Evolutionary conservation across 768 basidiomycete species (phyloP).

Genomic region (Artomyces pyxidatus): DNA sequence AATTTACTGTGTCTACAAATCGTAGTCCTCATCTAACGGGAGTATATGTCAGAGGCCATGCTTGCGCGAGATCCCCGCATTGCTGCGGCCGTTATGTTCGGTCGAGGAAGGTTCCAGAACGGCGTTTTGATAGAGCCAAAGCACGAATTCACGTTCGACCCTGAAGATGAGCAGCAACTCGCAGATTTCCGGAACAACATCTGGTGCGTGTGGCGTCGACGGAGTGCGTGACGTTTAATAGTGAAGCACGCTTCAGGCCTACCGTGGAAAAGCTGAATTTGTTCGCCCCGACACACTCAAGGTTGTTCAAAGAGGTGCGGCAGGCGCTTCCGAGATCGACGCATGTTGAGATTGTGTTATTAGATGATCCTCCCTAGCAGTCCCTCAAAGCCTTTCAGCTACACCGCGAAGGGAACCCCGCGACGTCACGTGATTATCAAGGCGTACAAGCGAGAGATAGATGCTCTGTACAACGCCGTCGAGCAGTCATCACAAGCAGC

Average conservation of each 20-base stretch:
- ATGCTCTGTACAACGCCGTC: slow-evolving; percentile 27
- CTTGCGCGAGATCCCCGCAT: slow-evolving; percentile 23
- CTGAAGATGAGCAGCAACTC: slow-evolving; percentile 17
- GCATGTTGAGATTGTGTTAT: neutral
- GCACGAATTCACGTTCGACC: slow-evolving; percentile 18
- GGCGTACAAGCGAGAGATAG: slow-evolving; percentile 34
- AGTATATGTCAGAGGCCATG: slow-evolving; percentile 30
- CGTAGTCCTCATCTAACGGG: too few species aligned
- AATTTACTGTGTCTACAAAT: slow-evolving; percentile 10
- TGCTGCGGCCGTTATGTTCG: slow-evolving; percentile 25
- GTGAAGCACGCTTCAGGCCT: slow-evolving; percentile 25
- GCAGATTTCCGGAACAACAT: slow-evolving; percentile 18
- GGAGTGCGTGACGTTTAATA: neutral
- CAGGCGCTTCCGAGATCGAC: neutral
- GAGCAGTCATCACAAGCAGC: slow-evolving; percentile 26
- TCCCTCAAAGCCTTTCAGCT: slow-evolving; percentile 33
- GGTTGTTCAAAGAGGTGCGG: slow-evolving; percentile 38
- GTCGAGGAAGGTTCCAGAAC: slow-evolving; percentile 23
- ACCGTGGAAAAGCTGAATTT: slow-evolving; percentile 33
- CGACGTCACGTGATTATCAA: slow-evolving; percentile 29
- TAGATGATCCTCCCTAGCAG: slow-evolving; percentile 38
- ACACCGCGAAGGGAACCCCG: slow-evolving; percentile 34
- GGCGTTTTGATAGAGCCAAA: slow-evolving; percentile 28
- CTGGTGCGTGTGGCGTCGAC: neutral
- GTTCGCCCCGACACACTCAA: slow-evolving; percentile 35